These are phyloP conservation scores for Sphagnum contortum DNA, from an alignment of 225 moss, liverwort and hornwort genomes.

Conservation along the genomic window DNA sequence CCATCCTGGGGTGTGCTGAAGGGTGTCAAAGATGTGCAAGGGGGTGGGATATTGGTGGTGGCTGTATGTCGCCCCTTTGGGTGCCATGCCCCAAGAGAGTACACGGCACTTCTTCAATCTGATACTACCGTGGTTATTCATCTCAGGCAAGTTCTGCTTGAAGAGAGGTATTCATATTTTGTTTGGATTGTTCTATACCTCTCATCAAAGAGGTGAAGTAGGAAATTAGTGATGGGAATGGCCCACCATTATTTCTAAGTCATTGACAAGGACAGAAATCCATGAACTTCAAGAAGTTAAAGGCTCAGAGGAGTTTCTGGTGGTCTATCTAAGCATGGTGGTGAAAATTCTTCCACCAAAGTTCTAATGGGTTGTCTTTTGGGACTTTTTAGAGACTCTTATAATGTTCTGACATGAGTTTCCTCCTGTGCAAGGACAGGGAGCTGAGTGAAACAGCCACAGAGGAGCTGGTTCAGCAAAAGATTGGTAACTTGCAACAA, in stretches of 20 bases:
- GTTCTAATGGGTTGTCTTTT: too few species aligned
- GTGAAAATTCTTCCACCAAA: too few species aligned
- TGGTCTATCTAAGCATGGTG: too few species aligned
- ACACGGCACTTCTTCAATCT: constrained; percentile 18
- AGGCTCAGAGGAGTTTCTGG: too few species aligned
- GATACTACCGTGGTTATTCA: constrained; percentile 21
- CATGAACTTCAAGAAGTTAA: too few species aligned
- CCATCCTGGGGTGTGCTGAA: constrained; percentile 38
- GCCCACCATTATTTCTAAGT: too few species aligned
- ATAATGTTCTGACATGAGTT: too few species aligned
- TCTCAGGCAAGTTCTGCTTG: constrained; percentile 15
- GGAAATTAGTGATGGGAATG: too few species aligned
- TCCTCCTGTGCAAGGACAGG: constrained; percentile 4
- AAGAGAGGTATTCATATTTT: neutral
- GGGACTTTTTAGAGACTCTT: too few species aligned
- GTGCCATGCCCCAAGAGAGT: constrained; percentile 32
- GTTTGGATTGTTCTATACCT: neutral
- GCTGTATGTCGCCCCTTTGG: constrained; percentile 39
- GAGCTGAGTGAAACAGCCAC: constrained; percentile 35
- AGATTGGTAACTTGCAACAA: constrained; percentile 16
- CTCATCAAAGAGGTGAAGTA: neutral
- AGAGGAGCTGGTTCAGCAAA: constrained; percentile 20
- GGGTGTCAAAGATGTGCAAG: constrained; percentile 13
- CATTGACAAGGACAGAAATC: too few species aligned
- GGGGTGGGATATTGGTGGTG: constrained; percentile 26